Evolutionary conservation across 257 asterid species (phyloP).

Genomic region (Ilex aquifolium): DNA sequence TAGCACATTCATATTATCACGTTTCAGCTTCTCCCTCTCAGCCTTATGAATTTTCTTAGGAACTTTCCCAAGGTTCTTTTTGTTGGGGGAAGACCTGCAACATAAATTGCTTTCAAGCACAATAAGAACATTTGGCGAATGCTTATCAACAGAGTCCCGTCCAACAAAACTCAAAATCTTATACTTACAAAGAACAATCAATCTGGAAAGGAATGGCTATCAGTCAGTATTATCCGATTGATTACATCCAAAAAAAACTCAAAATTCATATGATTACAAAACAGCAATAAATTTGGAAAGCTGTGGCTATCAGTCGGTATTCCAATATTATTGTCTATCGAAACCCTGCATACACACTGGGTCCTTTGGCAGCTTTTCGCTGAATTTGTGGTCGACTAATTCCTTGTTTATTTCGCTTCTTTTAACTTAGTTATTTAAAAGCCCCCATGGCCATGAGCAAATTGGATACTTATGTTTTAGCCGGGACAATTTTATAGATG

Average conservation of each 20-base stretch:
- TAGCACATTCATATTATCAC: conserved; percentile 51
- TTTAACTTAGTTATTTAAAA: too few species aligned
- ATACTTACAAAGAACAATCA: too few species aligned
- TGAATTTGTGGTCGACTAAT: too few species aligned
- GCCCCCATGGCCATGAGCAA: not conserved
- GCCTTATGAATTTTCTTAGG: conserved; percentile 56
- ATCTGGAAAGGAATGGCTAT: not conserved
- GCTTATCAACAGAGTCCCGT: not conserved
- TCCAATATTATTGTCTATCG: too few species aligned
- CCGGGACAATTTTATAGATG: not conserved
- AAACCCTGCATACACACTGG: too few species aligned
- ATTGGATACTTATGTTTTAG: not conserved
- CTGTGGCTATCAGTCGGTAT: too few species aligned
- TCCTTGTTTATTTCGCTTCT: too few species aligned
- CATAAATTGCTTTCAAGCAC: not conserved
- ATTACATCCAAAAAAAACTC: not conserved
- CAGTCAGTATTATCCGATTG: not conserved
- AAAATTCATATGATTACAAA: too few species aligned
- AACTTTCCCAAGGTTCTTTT: conserved; percentile 29
- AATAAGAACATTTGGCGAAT: not conserved
- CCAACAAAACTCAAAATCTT: not conserved
- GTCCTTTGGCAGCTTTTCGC: too few species aligned
- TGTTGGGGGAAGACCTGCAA: conserved; percentile 22
- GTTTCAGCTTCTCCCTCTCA: conserved; percentile 66
- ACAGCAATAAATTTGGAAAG: too few species aligned